phyloP scores from a whole-genome alignment of 2,329 filamentous ascomycete species.

The Botrytis aclada region DNA sequence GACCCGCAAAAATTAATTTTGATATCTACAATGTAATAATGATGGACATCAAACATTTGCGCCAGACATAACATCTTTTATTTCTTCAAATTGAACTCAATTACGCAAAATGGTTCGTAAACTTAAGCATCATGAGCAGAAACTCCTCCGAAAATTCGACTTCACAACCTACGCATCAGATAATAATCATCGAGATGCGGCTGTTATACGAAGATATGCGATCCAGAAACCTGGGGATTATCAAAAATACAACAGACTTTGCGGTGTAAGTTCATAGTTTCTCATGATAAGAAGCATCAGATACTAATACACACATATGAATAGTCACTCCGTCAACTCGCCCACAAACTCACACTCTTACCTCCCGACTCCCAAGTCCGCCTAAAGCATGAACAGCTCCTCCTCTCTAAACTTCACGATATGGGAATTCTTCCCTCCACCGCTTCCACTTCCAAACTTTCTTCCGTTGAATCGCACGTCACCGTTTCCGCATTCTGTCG shows the following conservation, averaged over 20 bases:
- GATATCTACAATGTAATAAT: neutral
- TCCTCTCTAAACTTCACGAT: slow-evolving; percentile 88
- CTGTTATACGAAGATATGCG: slow-evolving; percentile 79
- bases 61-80: slow-evolving; percentile 2
- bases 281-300: neutral
- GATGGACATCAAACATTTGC: neutral
- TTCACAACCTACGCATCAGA: slow-evolving; percentile 93
- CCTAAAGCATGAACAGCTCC: slow-evolving; percentile 77
- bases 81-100: neutral
- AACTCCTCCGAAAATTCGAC: slow-evolving; percentile 88
- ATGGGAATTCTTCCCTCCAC: slow-evolving; percentile 78
- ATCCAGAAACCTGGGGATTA: slow-evolving; percentile 90
- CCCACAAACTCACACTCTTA: slow-evolving; percentile 80
- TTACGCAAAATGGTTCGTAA: slow-evolving; percentile 77
- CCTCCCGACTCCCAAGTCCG: slow-evolving; percentile 76
- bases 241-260: slow-evolving; percentile 62
- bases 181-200: slow-evolving; percentile 77
- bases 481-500: slow-evolving; percentile 88
- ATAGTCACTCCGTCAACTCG: slow-evolving; percentile 81
- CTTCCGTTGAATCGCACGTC: slow-evolving; percentile 80
- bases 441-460: slow-evolving; percentile 66
- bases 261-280: slow-evolving; percentile 53
- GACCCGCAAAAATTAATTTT: slow-evolving; percentile 11
- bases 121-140: slow-evolving; percentile 95
- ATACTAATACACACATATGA: slow-evolving; percentile 31